Percentiles rank a stretch among this genome's conserved stretches.
phyloP scores from a whole-genome alignment of 768 basidiomycete genomes.

The Coprinellus aureogranulatus region DNA sequence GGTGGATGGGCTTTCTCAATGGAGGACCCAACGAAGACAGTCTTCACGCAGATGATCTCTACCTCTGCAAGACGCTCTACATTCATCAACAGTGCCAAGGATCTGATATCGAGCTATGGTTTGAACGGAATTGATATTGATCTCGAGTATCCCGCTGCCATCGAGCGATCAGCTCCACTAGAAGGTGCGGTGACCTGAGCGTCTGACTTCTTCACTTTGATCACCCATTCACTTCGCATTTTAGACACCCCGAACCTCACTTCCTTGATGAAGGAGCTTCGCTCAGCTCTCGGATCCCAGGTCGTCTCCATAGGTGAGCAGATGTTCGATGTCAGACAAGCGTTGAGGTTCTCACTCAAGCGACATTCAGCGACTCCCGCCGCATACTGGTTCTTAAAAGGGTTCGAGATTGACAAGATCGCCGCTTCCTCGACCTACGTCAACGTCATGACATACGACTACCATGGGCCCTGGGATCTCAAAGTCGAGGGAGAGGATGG shows the following conservation, averaged over 20 bases:
- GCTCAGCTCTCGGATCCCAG: slow-evolving; percentile 8
- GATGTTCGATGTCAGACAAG: background rate
- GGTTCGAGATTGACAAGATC: slow-evolving; percentile 25
- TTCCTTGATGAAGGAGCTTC: slow-evolving; percentile 15
- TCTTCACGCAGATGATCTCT: slow-evolving; percentile 16
- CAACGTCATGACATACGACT: slow-evolving; percentile 27
- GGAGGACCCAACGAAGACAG: slow-evolving; percentile 8
- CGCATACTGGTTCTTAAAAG: slow-evolving; percentile 19
- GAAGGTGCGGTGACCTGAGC: slow-evolving; percentile 10
- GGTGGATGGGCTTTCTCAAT: slow-evolving; percentile 20
- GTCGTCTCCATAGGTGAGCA: slow-evolving; percentile 13
- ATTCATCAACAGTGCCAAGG: slow-evolving; percentile 18
- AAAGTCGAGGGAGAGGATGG: slow-evolving; percentile 17
- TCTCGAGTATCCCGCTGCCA: slow-evolving; percentile 21
- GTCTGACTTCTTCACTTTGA: background rate
- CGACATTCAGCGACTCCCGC: slow-evolving; percentile 13
- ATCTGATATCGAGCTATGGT: slow-evolving; percentile 10
- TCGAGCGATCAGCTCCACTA: slow-evolving; percentile 18
- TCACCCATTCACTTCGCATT: background rate
- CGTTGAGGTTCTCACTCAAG: background rate
- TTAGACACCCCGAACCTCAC: slow-evolving; percentile 21
- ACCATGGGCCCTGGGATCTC: slow-evolving; percentile 24
- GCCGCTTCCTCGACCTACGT: slow-evolving; percentile 13
- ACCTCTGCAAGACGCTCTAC: slow-evolving; percentile 10
- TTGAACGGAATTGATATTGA: slow-evolving; percentile 24